Evolutionary conservation across 768 basidiomycete species (phyloP).

Genomic region (Amanita pseudoporphyria): DNA sequence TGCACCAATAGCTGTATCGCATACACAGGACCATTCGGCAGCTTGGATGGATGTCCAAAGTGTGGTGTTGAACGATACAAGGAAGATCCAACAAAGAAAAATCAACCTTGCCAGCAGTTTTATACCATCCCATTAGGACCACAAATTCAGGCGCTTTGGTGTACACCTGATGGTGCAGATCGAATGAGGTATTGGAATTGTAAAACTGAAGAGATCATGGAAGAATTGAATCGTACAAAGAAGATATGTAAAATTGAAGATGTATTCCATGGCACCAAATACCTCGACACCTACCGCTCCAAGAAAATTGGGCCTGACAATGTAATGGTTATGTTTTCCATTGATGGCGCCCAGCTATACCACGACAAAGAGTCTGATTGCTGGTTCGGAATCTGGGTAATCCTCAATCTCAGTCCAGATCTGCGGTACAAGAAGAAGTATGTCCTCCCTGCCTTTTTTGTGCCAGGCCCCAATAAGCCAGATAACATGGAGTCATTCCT

Average conservation of each 20-base stretch:
- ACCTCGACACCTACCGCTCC: slow-evolving; percentile 12
- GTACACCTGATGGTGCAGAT: background rate
- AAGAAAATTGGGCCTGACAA: slow-evolving; percentile 18
- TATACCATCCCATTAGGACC: slow-evolving; percentile 1
- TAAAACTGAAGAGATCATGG: background rate
- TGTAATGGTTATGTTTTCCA: slow-evolving; percentile 20
- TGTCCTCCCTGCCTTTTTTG: slow-evolving; percentile 20
- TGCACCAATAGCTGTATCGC: background rate
- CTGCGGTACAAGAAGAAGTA: slow-evolving; percentile 21
- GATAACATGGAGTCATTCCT: slow-evolving; percentile 26
- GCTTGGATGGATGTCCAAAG: background rate
- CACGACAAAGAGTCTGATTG: slow-evolving; percentile 29
- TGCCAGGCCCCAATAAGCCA: slow-evolving; percentile 29
- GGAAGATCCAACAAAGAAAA: background rate
- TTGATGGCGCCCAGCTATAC: slow-evolving; percentile 34
- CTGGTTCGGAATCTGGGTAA: slow-evolving; percentile 30
- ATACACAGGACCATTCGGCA: background rate
- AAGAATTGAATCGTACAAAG: background rate
- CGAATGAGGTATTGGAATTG: background rate
- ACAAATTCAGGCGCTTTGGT: background rate
- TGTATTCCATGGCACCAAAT: slow-evolving; percentile 18
- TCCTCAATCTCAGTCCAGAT: slow-evolving; percentile 19
- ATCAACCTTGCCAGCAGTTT: background rate
- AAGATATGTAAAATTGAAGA: slow-evolving; percentile 9
- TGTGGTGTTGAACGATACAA: background rate